phyloP scores from a whole-genome alignment of 2,329 filamentous ascomycete species.

The Paracoccidioides brasiliensis region DNA sequence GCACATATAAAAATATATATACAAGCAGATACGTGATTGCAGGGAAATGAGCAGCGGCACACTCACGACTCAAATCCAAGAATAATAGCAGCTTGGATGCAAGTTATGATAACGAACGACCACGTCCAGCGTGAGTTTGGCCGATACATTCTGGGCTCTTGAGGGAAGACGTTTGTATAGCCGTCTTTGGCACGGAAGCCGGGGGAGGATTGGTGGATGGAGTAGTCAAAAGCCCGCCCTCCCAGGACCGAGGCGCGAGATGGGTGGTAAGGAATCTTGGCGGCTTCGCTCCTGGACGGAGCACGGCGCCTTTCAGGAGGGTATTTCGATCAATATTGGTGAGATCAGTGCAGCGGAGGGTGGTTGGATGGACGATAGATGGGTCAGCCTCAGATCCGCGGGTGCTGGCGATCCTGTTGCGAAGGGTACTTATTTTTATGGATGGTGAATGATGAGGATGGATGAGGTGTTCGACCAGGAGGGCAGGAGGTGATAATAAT shows the following conservation, averaged over 20 bases:
- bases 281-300: constrained; percentile 29
- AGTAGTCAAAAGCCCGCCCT: constrained; percentile 40
- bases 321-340: neutral
- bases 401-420: neutral
- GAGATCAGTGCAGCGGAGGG: neutral
- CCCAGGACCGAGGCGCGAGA: constrained; percentile 47
- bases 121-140: constrained; percentile 81
- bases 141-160: constrained; percentile 50
- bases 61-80: constrained; percentile 77
- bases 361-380: neutral
- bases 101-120: constrained; percentile 61
- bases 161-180: constrained; percentile 26
- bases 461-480: neutral
- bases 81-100: constrained; percentile 65
- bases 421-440: too few species aligned
- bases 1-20: neutral
- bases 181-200: constrained; percentile 42
- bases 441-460: neutral
- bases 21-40: too few species aligned
- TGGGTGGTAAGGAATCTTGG: constrained; percentile 45
- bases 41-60: constrained; percentile 22
- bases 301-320: constrained; percentile 9
- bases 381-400: neutral
- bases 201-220: constrained; percentile 35
- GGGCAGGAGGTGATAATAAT: neutral